A percentile compares a stretch with the other conserved stretches of the same genome.
phyloP scores from a whole-genome alignment of 768 basidiomycete genomes.

The Russula earlei region DNA sequence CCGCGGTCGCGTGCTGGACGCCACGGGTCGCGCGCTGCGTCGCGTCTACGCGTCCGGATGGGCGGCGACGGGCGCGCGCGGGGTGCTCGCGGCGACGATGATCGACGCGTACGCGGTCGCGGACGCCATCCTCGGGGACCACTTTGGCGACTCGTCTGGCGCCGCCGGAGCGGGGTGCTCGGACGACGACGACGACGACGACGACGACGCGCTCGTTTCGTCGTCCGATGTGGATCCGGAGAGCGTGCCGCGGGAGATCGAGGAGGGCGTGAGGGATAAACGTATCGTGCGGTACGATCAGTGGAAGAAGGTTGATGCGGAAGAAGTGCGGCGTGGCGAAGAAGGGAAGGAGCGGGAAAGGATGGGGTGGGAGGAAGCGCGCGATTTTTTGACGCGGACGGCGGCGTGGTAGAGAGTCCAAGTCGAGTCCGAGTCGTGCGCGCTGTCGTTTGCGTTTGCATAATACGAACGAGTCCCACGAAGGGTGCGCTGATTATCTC shows the following conservation, averaged over 20 bases:
- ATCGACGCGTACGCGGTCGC: constrained; percentile 80
- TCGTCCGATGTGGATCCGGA: constrained; percentile 32
- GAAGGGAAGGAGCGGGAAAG: constrained; percentile 67
- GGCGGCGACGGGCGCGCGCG: constrained; percentile 85
- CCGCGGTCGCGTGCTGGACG: constrained; percentile 40
- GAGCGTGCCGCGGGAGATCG: constrained; percentile 39
- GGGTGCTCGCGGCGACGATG: constrained; percentile 90
- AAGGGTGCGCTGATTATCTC: neutral
- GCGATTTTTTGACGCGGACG: constrained; percentile 22
- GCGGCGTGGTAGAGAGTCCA: neutral
- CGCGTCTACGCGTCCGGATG: constrained; percentile 90
- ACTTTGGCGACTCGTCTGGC: constrained; percentile 19
- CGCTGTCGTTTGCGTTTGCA: no score
- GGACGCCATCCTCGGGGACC: constrained; percentile 58
- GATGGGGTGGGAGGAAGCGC: constrained; percentile 59
- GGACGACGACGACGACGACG: no score
- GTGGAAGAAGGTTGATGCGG: constrained; percentile 67
- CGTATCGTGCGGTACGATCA: constrained; percentile 53
- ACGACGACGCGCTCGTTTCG: constrained; percentile 27
- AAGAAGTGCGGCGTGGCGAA: constrained; percentile 56
- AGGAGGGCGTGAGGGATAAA: constrained; percentile 32
- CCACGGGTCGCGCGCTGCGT: constrained; percentile 29
- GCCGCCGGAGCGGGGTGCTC: neutral
- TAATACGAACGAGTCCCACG: neutral
- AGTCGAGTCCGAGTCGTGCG: no score